A percentile compares a stretch with the other conserved stretches of the same genome.
Conservation (phyloP, 345 rosid species). For the Camelina sativa region DNA sequence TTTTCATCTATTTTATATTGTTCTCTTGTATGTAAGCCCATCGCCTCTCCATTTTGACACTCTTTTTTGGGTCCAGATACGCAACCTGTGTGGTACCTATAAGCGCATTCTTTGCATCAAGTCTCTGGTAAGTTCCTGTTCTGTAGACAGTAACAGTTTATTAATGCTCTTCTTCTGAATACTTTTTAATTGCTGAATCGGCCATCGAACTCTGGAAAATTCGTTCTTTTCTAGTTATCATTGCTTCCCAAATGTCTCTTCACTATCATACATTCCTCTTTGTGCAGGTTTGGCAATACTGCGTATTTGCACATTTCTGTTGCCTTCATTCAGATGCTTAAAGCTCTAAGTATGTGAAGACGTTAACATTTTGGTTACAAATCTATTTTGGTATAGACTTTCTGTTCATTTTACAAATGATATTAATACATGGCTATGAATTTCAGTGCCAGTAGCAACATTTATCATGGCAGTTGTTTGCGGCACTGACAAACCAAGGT, state of each 20-base stretch:
- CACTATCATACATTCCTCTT: slow-evolving; percentile 29
- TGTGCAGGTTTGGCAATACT: slow-evolving; percentile 92
- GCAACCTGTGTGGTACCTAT: slow-evolving; percentile 93
- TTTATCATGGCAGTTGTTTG: slow-evolving; percentile 85
- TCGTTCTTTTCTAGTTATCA: not conserved
- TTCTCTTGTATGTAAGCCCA: not conserved
- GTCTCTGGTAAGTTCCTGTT: slow-evolving; percentile 80
- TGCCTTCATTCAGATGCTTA: slow-evolving; percentile 99
- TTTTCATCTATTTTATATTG: not conserved
- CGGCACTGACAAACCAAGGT: slow-evolving; percentile 92
- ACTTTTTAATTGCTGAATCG: not conserved
- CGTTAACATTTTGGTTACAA: slow-evolving; percentile 19
- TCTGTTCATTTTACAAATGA: slow-evolving; percentile 23
- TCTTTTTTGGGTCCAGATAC: slow-evolving; percentile 57
- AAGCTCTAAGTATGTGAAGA: slow-evolving; percentile 83
- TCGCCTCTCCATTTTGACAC: slow-evolving; percentile 29
- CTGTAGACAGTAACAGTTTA: slow-evolving; percentile 5
- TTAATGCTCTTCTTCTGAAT: slow-evolving; percentile 11
- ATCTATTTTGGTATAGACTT: slow-evolving; percentile 11
- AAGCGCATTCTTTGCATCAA: slow-evolving; percentile 96
- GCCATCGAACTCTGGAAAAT: not conserved
- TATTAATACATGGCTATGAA: slow-evolving; percentile 43
- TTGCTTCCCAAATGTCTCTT: slow-evolving; percentile 2
- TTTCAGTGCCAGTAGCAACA: slow-evolving; percentile 98
- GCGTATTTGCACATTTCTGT: slow-evolving; percentile 92